Conservation (phyloP, 345 rosid species). For the Cardiospermum halicacabum region DNA sequence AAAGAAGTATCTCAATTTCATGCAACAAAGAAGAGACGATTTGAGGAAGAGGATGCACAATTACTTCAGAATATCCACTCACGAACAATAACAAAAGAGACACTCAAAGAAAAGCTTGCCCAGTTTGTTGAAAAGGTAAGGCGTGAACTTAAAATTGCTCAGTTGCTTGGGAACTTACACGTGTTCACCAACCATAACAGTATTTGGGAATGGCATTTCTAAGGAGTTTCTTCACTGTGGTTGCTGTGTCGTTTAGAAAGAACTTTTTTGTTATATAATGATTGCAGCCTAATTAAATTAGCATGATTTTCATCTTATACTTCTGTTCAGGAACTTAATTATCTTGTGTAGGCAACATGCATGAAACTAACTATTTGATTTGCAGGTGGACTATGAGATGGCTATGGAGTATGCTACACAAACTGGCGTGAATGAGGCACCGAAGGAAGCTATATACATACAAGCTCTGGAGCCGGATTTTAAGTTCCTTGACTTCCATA, state of each 20-base stretch:
- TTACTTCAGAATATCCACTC: slow-evolving; percentile 55
- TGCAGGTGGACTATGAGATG: slow-evolving; percentile 98
- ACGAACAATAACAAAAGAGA: slow-evolving; percentile 61
- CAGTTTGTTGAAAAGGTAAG: slow-evolving; percentile 87
- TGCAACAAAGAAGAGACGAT: slow-evolving; percentile 53
- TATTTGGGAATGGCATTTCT: neutral
- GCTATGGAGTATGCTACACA: slow-evolving; percentile 94
- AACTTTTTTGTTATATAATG: neutral
- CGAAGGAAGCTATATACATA: slow-evolving; percentile 59
- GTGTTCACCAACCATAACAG: neutral
- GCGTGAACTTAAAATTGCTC: neutral
- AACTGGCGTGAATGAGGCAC: slow-evolving; percentile 86
- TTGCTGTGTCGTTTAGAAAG: neutral
- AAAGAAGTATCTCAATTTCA: slow-evolving; percentile 63
- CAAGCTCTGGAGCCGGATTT: slow-evolving; percentile 39
- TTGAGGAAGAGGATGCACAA: slow-evolving; percentile 42
- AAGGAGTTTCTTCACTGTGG: neutral
- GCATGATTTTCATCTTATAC: neutral
- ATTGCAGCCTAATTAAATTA: neutral
- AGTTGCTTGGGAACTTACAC: neutral
- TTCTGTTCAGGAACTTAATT: neutral
- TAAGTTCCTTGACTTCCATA: slow-evolving; percentile 44
- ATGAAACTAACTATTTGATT: neutral
- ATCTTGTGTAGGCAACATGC: neutral
- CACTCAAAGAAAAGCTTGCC: slow-evolving; percentile 65